Base-by-base conservation (phyloP, 2,329 filamentous ascomycete genomes). In the Fusarium tjaetaba region DNA sequence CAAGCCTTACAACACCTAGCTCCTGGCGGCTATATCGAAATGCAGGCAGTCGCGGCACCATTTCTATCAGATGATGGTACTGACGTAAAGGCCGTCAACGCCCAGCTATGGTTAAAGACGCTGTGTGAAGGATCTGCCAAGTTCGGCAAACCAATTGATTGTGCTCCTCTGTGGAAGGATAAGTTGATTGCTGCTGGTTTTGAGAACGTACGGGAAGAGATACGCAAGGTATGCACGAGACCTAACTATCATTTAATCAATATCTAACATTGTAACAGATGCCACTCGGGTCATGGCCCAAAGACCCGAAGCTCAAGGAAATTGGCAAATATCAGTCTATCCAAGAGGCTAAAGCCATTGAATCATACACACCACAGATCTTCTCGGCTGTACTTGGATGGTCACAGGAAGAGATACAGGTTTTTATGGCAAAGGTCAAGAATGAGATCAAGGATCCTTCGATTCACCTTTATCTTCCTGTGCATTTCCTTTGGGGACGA, bases 201-300 rank as follows among this genome's bases (percentile, higher is more conserved):
- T 43, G 42, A 43, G 10, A 43, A 43, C n/a, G 42, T 43, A 13
- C 6, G 10, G 42, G n/a, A 26, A 43, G 42, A 26, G 15, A 43
- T 43, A 43, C 24, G 42, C 24, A 43, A 43, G 24, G 42, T 43
- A 18, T 8, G 2, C 4, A 8, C 6, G 24, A 13, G 6, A 5
- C 2, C 18, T 15, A 8, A 8, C 10, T 18, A 43, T 1, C 6
- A 3, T 43, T 11, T 0, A 1, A 3, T 4, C 15, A 3, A 26
- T 18, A 18, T 2, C 15, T 43, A 26, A 43, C 6, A 8, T 43
- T 43, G 0, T 5, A 18, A 26, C 11, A 43, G 42, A 26, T 43
- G 42, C 42, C 42, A 26, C 42, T 43, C 7, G 42, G 42, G 10
- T 26, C 42, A 8, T 43, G 42, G 42, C 42, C 42, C 0, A 43